Percentiles rank a stretch among this genome's conserved stretches.
Evolutionary conservation across 139 green algal genomes (phyloP).

Genomic region (Auxenochlorella pyrenoidosa): DNA sequence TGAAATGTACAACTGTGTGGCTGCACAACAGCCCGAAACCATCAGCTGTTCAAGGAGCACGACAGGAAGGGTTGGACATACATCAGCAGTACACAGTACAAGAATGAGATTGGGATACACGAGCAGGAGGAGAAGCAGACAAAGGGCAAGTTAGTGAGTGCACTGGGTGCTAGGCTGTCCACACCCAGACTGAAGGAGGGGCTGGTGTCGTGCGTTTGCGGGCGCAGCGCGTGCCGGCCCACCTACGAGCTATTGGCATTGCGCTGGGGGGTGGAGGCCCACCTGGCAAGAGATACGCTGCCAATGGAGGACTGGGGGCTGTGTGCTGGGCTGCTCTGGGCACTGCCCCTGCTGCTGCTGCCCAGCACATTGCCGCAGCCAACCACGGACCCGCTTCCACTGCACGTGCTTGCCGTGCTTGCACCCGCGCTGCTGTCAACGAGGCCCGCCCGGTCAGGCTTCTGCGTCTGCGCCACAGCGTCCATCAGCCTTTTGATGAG

Average conservation of each 20-base stretch:
- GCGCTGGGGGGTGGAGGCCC: background rate
- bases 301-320: slow-evolving; percentile 26
- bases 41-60: no score
- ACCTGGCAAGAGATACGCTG: background rate
- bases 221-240: no score
- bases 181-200: no score
- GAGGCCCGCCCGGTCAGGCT: background rate
- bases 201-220: no score
- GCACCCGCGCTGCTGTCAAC: background rate
- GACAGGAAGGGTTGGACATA: no score
- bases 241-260: no score
- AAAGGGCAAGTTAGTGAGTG: background rate
- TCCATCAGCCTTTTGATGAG: slow-evolving; percentile 7
- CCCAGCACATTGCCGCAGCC: background rate
- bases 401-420: background rate
- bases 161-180: no score
- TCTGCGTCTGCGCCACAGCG: background rate
- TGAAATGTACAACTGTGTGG: no score
- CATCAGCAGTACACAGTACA: background rate
- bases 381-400: background rate
- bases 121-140: background rate
- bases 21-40: no score
- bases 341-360: background rate
- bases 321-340: background rate
- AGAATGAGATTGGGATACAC: background rate